Conservation (phyloP, 1,139 yeast genomes). For the Nakaseomyces uthaithaninus region DNA sequence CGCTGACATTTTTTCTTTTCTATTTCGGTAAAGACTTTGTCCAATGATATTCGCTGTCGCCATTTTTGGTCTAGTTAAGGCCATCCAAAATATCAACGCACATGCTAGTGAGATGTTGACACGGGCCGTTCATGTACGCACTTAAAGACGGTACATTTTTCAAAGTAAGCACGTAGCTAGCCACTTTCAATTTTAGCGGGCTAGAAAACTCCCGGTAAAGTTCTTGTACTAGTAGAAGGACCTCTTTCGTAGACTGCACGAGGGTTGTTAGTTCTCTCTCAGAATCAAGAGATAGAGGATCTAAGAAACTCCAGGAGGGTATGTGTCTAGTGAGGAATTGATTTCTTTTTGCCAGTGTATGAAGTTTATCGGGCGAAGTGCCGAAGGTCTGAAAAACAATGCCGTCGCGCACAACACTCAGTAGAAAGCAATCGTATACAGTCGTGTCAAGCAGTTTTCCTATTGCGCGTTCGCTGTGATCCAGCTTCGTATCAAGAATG, state of each 20-base stretch:
- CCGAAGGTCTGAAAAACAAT: background rate
- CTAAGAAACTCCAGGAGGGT: background rate
- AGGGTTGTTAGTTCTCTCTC: background rate
- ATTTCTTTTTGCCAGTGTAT: conserved; percentile 6
- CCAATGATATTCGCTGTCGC: too few species aligned
- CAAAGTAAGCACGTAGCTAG: background rate
- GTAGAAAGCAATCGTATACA: conserved; percentile 11
- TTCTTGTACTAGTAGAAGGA: background rate
- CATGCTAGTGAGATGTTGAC: background rate
- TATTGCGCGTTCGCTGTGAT: conserved; percentile 1
- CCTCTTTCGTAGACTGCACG: background rate
- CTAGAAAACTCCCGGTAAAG: background rate
- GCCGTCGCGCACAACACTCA: background rate
- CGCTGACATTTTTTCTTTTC: too few species aligned
- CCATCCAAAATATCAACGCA: background rate
- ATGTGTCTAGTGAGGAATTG: conserved; percentile 1
- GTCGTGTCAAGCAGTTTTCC: conserved; percentile 12
- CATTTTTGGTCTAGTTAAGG: background rate
- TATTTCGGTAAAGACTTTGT: too few species aligned
- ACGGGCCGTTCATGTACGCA: background rate
- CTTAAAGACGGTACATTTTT: background rate
- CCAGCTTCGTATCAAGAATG: background rate
- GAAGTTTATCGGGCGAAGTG: conserved; percentile 4
- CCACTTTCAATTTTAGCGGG: background rate
- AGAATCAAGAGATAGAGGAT: background rate